Percentiles rank a stretch among this genome's conserved stretches.
Conservation (phyloP, 1,139 yeast species). For the Meyerozyma guilliermondii region DNA sequence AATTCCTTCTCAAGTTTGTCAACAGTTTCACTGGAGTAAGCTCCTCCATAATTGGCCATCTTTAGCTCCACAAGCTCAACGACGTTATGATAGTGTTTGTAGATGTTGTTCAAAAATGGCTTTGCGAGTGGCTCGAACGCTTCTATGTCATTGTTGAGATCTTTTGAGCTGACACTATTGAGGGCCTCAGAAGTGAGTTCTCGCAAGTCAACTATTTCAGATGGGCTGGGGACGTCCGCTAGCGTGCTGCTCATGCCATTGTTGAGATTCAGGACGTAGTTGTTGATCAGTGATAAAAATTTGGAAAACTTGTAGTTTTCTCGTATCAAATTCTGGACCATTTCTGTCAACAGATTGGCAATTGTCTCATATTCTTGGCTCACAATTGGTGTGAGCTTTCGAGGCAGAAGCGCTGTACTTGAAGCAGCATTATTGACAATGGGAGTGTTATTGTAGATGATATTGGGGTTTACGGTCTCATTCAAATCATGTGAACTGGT, state of each 20-base stretch:
- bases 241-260: slow-evolving; percentile 12
- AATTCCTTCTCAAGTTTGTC: slow-evolving; percentile 32
- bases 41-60: slow-evolving; percentile 6
- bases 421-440: slow-evolving; percentile 23
- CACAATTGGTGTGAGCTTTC: slow-evolving; percentile 10
- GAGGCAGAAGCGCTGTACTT: slow-evolving; percentile 3
- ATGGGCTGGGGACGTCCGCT: slow-evolving; percentile 27
- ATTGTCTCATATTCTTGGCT: slow-evolving; percentile 34
- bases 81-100: slow-evolving; percentile 23
- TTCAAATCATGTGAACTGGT: slow-evolving; percentile 5
- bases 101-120: slow-evolving; percentile 24
- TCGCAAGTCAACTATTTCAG: slow-evolving; percentile 25
- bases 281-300: slow-evolving; percentile 26
- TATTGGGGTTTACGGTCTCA: slow-evolving; percentile 17
- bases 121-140: slow-evolving; percentile 32
- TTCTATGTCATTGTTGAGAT: slow-evolving; percentile 29
- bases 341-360: slow-evolving; percentile 31
- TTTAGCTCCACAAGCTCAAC: slow-evolving; percentile 17
- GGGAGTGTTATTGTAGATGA: slow-evolving; percentile 32
- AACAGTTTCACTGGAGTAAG: slow-evolving; percentile 10
- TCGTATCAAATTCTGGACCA: slow-evolving; percentile 34
- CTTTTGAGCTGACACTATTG: slow-evolving; percentile 14
- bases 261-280: slow-evolving; percentile 25
- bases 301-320: slow-evolving; percentile 37
- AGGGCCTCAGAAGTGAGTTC: slow-evolving; percentile 6